Evolutionary conservation across 495 filamentous ascomycete genomes (phyloP).

Genomic region (Letharia columbiana): DNA sequence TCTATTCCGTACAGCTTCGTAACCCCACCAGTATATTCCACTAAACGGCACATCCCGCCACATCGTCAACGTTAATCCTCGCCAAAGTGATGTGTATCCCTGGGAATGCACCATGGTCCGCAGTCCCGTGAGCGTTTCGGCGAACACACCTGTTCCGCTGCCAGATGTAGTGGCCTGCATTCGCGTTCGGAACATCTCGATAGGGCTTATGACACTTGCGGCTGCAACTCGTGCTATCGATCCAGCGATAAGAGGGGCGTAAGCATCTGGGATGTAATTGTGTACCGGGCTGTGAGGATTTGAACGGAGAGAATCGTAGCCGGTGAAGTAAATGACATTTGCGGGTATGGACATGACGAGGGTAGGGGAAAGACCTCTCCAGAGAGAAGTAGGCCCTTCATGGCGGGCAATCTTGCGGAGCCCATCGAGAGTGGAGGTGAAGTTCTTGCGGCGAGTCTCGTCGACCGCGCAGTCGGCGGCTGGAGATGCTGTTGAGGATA

Average conservation of each 20-base stretch:
- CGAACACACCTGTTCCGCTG: conserved; percentile 51
- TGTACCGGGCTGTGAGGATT: conserved; percentile 61
- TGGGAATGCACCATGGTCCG: conserved; percentile 66
- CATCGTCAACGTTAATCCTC: conserved; percentile 84
- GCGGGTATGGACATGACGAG: conserved; percentile 88
- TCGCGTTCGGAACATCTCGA: conserved; percentile 91
- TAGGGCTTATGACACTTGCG: conserved; percentile 74
- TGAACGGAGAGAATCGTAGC: conserved; percentile 88
- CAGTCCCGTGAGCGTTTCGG: conserved; percentile 64
- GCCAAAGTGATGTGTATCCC: conserved; percentile 79
- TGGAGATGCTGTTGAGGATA: conserved; percentile 29
- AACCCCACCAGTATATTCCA: conserved; percentile 95
- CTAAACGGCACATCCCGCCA: conserved; percentile 98
- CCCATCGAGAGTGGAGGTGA: conserved; percentile 86
- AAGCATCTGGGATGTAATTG: conserved; percentile 49
- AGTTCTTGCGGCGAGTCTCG: conserved; percentile 70
- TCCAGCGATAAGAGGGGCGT: conserved; percentile 74
- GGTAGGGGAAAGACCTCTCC: conserved; percentile 88
- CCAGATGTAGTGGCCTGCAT: conserved; percentile 68
- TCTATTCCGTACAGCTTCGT: conserved; percentile 65
- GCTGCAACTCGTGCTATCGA: conserved; percentile 67
- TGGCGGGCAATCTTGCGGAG: conserved; percentile 93
- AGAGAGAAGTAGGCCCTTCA: conserved; percentile 78
- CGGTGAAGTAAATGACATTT: conserved; percentile 98
- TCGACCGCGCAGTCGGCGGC: conserved; percentile 74